Base-by-base conservation (phyloP, 805 yeast species). In the Metschnikowia drakensbergensis region DNA sequence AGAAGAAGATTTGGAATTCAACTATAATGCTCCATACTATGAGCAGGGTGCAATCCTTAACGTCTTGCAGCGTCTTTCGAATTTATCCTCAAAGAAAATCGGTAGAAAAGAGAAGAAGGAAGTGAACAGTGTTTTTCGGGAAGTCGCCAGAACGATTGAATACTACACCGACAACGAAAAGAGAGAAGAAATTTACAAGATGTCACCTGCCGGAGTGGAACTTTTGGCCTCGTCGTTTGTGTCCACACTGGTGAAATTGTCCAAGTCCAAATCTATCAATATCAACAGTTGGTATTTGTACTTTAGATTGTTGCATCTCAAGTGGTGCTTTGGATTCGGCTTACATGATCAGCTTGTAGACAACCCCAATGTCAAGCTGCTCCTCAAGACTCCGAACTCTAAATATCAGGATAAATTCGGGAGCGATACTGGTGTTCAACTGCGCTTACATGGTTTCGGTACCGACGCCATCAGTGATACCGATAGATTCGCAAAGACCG, bases 81-180 rank as follows among this genome's bases (percentile, higher is more conserved):
- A 72, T 37, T 74, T 78, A 23, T 78, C 86, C 0, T 69, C 83
- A 4, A 82, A 82, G 49, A 79, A 74, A 45, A 60, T 82, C 3
- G 77, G 84, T 27, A 84, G 84, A 55, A 81, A 79, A 58, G 87
- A 82, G 52, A 83, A 81, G 60, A 77, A 76, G 50, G 81, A 77
- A 34, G 70, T 80, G 26, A 79, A 80, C 52, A 77, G 87, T 0
- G 71, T 83, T 1, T 81, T 83, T 62, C 71, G 83, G 58, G 85
- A 83, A 50, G 80, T 82, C 17, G 62, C 75, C 36, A 64, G 64
- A 33, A 80, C 85, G 0, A 66, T 83, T 8, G 71, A 69, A 44
- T 58, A 59, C 13, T 76, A 73, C 53, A 63, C 68, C 47, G 71
- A 57, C 57, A 64, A 45, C 45, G 68, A 53, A 51, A 65, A 52